These are phyloP conservation scores for Barnettozyma pratensis DNA, from an alignment of 805 yeast genomes.

Conservation along the genomic window DNA sequence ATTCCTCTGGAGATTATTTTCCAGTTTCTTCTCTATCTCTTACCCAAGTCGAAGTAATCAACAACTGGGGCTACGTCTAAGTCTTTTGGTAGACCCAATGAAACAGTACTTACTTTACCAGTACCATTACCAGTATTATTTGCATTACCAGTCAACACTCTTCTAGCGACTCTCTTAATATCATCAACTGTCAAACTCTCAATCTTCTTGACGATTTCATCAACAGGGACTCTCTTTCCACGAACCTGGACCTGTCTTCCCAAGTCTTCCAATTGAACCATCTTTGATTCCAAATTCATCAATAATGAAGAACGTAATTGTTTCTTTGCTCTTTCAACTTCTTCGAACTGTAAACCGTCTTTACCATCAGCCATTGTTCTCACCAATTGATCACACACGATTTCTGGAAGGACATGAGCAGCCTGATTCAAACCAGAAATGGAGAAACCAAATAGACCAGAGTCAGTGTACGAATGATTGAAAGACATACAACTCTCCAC, in stretches of 20 bases:
- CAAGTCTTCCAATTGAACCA: slow-evolving; percentile 92
- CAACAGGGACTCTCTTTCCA: slow-evolving; percentile 65
- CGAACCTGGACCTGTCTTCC: slow-evolving; percentile 92
- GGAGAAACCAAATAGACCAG: slow-evolving; percentile 88
- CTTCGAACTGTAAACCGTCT: slow-evolving; percentile 61
- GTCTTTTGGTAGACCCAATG: slow-evolving; percentile 80
- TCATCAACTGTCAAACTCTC: slow-evolving; percentile 64
- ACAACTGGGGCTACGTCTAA: slow-evolving; percentile 72
- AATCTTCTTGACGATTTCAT: slow-evolving; percentile 77
- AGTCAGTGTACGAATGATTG: slow-evolving; percentile 85
- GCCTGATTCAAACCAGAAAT: slow-evolving; percentile 83
- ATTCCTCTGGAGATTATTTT: background rate
- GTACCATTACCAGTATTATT: slow-evolving; percentile 41
- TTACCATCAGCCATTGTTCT: slow-evolving; percentile 42
- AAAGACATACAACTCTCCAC: slow-evolving; percentile 85
- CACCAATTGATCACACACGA: slow-evolving; percentile 62
- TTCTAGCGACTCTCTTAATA: slow-evolving; percentile 65
- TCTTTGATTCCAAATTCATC: slow-evolving; percentile 89
- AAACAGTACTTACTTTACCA: slow-evolving; percentile 76
- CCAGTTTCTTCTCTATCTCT: background rate
- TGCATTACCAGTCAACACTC: slow-evolving; percentile 66
- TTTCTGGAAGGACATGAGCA: slow-evolving; percentile 76
- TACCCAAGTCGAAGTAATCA: slow-evolving; percentile 58
- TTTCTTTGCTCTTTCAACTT: slow-evolving; percentile 86
- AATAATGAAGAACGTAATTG: slow-evolving; percentile 82